Conservation (phyloP, 1,139 yeast genomes). For the Yamadazyma jaroonii region DNA sequence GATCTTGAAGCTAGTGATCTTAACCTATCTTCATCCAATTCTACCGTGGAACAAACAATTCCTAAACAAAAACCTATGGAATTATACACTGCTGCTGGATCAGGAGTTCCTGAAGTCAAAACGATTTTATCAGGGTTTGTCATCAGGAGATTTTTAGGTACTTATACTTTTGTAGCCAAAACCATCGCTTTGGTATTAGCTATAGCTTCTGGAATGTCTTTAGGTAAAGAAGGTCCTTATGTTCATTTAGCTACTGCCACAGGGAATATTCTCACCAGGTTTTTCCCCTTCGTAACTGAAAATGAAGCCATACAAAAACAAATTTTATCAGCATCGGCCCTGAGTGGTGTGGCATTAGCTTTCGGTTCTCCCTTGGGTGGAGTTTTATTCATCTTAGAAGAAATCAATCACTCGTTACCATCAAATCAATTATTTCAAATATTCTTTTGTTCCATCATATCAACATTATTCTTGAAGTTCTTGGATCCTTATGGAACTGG, state of each 20-base stretch:
- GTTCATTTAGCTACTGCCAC: conserved; percentile 70
- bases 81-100: conserved; percentile 57
- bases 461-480: conserved; percentile 54
- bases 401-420: conserved; percentile 58
- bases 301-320: conserved; percentile 59
- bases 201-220: conserved; percentile 62
- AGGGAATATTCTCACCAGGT: conserved; percentile 56
- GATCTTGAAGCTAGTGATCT: background rate
- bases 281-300: conserved; percentile 46
- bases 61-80: conserved; percentile 18
- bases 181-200: conserved; percentile 53
- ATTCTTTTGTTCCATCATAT: conserved; percentile 59
- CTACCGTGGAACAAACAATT: background rate
- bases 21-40: background rate
- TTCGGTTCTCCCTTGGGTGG: conserved; percentile 74
- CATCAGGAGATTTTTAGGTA: conserved; percentile 53
- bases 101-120: conserved; percentile 66
- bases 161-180: conserved; percentile 52
- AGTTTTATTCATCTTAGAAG: conserved; percentile 63
- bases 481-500: conserved; percentile 65
- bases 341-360: conserved; percentile 69
- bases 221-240: conserved; percentile 74
- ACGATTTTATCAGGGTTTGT: conserved; percentile 57
- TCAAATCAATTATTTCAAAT: conserved; percentile 58
- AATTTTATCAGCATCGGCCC: conserved; percentile 60